These are phyloP conservation scores for Pythium rhizo-oryzae DNA, from an alignment of 352 stramenopile species.

Conservation along the genomic window DNA sequence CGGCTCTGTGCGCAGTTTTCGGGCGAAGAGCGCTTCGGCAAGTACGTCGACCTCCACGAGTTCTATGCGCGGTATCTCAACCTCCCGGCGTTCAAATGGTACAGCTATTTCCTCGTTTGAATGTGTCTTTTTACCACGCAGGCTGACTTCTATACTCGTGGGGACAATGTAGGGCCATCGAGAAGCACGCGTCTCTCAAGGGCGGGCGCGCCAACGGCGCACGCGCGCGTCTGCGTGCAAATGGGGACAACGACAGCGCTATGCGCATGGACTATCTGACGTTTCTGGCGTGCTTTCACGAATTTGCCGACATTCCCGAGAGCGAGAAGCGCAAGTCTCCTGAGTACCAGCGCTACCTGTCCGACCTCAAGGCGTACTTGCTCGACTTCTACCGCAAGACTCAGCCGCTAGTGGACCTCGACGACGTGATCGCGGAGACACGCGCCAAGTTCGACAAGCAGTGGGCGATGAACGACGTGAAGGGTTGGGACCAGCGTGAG, in stretches of 20 bases:
- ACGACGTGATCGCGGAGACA: slow-evolving; percentile 85
- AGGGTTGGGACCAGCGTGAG: slow-evolving; percentile 46
- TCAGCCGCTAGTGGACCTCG: slow-evolving; percentile 86
- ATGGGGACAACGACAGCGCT: slow-evolving; percentile 10
- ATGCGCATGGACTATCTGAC: slow-evolving; percentile 68
- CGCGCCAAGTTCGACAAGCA: slow-evolving; percentile 84
- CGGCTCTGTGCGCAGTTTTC: slow-evolving; percentile 57
- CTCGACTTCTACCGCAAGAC: slow-evolving; percentile 87
- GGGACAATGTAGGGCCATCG: slow-evolving; percentile 25
- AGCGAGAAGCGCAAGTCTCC: slow-evolving; percentile 58
- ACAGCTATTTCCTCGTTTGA: background rate
- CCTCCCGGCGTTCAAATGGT: slow-evolving; percentile 61
- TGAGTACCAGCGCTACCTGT: slow-evolving; percentile 70
- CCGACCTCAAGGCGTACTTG: slow-evolving; percentile 80
- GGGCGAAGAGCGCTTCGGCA: slow-evolving; percentile 88
- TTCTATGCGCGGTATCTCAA: slow-evolving; percentile 86
- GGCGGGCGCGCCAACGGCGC: slow-evolving; percentile 4
- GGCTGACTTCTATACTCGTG: no score
- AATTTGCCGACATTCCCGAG: slow-evolving; percentile 63
- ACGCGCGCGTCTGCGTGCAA: slow-evolving; percentile 28
- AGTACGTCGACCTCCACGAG: slow-evolving; percentile 90
- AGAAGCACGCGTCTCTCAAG: slow-evolving; percentile 25
- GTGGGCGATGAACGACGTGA: slow-evolving; percentile 63
- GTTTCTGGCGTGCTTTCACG: slow-evolving; percentile 67
- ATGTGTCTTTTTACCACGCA: no score